phyloP scores from a whole-genome alignment of 352 stramenopile genomes.

The Phytopythium ostracodes region DNA sequence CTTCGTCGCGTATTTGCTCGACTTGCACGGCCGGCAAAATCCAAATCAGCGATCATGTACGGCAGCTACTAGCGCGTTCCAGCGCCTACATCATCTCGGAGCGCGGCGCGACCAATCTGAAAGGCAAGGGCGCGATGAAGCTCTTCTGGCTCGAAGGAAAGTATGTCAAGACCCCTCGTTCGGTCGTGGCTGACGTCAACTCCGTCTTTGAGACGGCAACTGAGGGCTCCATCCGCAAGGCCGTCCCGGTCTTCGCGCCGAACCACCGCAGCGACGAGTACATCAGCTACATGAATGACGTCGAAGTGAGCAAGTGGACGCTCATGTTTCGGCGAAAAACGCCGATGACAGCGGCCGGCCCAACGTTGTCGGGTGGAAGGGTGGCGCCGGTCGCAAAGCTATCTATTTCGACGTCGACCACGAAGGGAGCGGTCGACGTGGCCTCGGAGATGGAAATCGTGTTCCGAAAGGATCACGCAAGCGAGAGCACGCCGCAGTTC shows the following conservation, averaged over 20 bases:
- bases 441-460: conserved; percentile 51
- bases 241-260: conserved; percentile 10
- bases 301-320: conserved; percentile 46
- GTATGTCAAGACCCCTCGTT: conserved; percentile 10
- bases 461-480: conserved; percentile 43
- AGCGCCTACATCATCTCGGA: conserved; percentile 51
- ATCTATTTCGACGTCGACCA: conserved; percentile 7
- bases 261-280: conserved; percentile 57
- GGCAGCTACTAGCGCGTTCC: conserved; percentile 39
- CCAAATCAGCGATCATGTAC: conserved; percentile 59
- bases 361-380: background rate
- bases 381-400: background rate
- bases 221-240: conserved; percentile 48
- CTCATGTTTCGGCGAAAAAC: conserved; percentile 49
- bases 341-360: background rate
- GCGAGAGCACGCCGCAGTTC: conserved; percentile 51
- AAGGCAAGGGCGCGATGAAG: conserved; percentile 67
- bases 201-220: conserved; percentile 33
- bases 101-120: conserved; percentile 65
- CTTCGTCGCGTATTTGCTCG: conserved; percentile 74
- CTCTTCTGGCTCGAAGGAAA: conserved; percentile 71
- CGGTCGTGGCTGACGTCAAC: conserved; percentile 18
- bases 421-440: conserved; percentile 40
- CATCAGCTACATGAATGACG: conserved; percentile 54
- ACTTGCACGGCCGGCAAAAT: conserved; percentile 58